Evolutionary conservation across 176 grass and related monocot genomes (phyloP), one percentile per base, ranked within the genome.

Genomic region (Zizania latifolia): DNA sequence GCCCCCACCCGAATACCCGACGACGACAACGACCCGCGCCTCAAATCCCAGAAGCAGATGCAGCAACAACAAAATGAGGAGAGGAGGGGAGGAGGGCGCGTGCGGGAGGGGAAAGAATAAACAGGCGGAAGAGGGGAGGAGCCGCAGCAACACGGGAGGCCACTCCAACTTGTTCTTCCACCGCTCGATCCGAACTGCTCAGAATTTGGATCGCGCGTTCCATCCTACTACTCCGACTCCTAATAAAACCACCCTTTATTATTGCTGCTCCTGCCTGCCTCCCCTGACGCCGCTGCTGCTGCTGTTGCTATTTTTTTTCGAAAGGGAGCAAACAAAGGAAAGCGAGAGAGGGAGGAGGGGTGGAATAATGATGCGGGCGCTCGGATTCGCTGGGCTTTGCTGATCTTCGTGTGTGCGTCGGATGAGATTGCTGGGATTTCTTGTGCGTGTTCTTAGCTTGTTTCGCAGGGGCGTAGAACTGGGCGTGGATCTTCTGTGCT

Each of bases 221-320:
- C 89, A 92, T 88, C 74, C 72, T 50, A 3, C 46, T 46, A 46
- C 44, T 45, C n/a, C n/a, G n/a, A 16, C 43, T 50, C 46, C 17
- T 74, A 88, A 88, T 88, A 88, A 92, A 92, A 82, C 65, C 83
- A 61, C n/a, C 44, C 75, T 67, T 83, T 87, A 87, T 79, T 87
- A 82, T 59, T n/a, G n/a, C n/a, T n/a, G 46, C 46, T 50, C 17
- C 46, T 19, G n/a, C n/a, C n/a, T n/a, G n/a, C n/a, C n/a, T n/a
- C n/a, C n/a, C 16, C 46, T 21, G 17, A 21, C 78, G 55, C 19
- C 26, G 36, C 14, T 45, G 8, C 65, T 15, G 15, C 63, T n/a
- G n/a, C n/a, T 71, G 22, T 19, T 45, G 36, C 53, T 65, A 37
- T 58, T 51, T 17, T 58, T 78, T 72, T 66, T 58, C 51, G 66